phyloP scores from a whole-genome alignment of 495 filamentous ascomycete genomes.

The Trichoderma gamsii region DNA sequence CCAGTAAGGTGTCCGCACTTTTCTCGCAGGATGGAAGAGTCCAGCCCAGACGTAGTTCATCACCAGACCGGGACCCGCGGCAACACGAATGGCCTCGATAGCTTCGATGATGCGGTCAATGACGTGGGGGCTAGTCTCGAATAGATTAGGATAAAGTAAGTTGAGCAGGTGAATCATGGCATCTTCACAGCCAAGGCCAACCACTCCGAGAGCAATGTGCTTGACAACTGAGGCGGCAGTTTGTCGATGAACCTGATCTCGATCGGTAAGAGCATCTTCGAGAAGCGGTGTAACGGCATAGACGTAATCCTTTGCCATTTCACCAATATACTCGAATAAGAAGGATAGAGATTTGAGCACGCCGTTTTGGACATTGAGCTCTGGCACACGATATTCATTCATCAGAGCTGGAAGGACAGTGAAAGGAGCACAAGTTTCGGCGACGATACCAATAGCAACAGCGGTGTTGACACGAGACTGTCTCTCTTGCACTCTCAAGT shows the following conservation, averaged over 20 bases:
- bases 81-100: constrained; percentile 92
- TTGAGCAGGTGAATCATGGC: constrained; percentile 98
- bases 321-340: constrained; percentile 98
- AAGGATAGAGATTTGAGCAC: constrained; percentile 96
- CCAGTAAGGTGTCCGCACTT: constrained; percentile 91
- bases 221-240: constrained; percentile 95
- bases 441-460: constrained; percentile 99
- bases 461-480: constrained; percentile 98
- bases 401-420: constrained; percentile 98
- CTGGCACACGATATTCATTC: constrained; percentile 99
- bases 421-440: constrained; percentile 98
- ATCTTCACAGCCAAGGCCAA: constrained; percentile 96
- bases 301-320: constrained; percentile 99
- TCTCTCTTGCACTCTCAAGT: constrained; percentile 92
- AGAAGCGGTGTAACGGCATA: constrained; percentile 97
- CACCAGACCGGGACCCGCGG: constrained; percentile 80
- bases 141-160: constrained; percentile 92
- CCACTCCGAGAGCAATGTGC: constrained; percentile 91
- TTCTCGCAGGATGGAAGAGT: constrained; percentile 91
- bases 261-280: constrained; percentile 94
- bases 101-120: constrained; percentile 97
- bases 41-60: constrained; percentile 99
- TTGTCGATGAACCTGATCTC: constrained; percentile 97
- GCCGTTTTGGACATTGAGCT: constrained; percentile 98
- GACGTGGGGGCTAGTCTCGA: constrained; percentile 97